Evolutionary conservation across 768 basidiomycete genomes (phyloP).

Genomic region (Kwoniella pini): DNA sequence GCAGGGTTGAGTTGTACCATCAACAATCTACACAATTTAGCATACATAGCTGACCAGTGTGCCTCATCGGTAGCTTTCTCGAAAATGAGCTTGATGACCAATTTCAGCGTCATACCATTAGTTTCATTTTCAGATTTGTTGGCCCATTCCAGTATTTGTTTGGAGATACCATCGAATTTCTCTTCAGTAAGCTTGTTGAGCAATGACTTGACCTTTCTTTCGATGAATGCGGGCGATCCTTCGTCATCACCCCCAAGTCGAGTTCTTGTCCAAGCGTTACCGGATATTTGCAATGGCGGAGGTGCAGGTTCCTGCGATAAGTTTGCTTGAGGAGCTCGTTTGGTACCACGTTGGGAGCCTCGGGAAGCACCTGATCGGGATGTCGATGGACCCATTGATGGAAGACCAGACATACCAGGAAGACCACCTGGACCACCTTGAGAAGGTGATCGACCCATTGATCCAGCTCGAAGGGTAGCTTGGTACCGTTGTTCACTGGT

Average conservation of each 20-base stretch:
- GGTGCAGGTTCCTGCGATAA: constrained; percentile 62
- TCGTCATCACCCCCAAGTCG: constrained; percentile 59
- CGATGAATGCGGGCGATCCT: constrained; percentile 80
- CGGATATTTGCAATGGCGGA: constrained; percentile 72
- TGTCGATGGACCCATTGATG: constrained; percentile 32
- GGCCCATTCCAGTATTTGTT: constrained; percentile 92
- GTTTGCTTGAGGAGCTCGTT: constrained; percentile 61
- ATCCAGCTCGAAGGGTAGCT: constrained; percentile 28
- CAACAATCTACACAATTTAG: constrained; percentile 89
- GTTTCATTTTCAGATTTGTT: constrained; percentile 90
- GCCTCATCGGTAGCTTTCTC: constrained; percentile 98
- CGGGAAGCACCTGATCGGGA: constrained; percentile 63
- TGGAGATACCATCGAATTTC: constrained; percentile 91
- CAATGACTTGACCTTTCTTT: constrained; percentile 85
- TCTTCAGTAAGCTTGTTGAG: constrained; percentile 97
- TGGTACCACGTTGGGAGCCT: constrained; percentile 75
- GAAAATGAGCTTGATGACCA: constrained; percentile 93
- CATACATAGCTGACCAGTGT: constrained; percentile 96
- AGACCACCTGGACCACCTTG: constrained; percentile 56
- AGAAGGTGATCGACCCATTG: constrained; percentile 67
- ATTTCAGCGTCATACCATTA: constrained; percentile 89
- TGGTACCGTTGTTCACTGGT: constrained; percentile 40
- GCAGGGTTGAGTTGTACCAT: constrained; percentile 87
- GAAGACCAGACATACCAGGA: constrained; percentile 33
- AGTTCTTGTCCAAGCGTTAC: constrained; percentile 72